A percentile compares a stretch with the other conserved stretches of the same genome.
phyloP scores from a whole-genome alignment of 164 flowering plant species.

The Vitis labrusca region DNA sequence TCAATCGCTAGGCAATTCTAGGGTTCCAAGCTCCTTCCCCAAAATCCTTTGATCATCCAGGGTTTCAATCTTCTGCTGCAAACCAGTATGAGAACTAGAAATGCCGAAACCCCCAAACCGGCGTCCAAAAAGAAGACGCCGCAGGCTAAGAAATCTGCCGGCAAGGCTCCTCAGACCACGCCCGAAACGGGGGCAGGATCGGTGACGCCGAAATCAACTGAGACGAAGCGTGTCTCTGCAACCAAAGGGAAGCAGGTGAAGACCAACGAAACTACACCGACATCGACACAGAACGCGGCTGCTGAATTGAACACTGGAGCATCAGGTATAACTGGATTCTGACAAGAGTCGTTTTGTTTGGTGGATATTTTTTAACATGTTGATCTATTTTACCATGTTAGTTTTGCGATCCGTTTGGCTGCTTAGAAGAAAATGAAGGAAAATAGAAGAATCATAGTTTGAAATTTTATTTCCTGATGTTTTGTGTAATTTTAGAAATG shows the following conservation, averaged over 20 bases:
- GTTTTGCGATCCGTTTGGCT: no score
- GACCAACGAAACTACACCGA: conserved; percentile 16
- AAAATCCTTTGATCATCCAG: background rate
- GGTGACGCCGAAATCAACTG: conserved; percentile 11
- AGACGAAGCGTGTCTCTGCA: conserved; percentile 17
- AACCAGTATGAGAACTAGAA: conserved; percentile 39
- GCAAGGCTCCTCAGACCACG: conserved; percentile 15
- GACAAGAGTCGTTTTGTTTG: no score
- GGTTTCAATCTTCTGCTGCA: background rate
- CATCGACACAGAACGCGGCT: conserved; percentile 12
- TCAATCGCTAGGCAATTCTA: background rate
- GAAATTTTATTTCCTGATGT: no score
- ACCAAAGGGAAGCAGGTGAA: conserved; percentile 22
- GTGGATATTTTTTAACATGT: no score
- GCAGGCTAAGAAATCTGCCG: conserved; percentile 33
- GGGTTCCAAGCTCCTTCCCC: background rate
- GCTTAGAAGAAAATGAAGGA: no score
- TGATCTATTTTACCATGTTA: no score
- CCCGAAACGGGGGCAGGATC: conserved; percentile 4
- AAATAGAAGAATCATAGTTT: no score
- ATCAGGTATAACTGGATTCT: background rate
- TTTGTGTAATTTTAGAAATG: no score
- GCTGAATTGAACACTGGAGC: conserved; percentile 17
- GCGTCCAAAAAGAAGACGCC: conserved; percentile 34
- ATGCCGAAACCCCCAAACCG: conserved; percentile 31